phyloP scores from a whole-genome alignment of 768 basidiomycete species.

The Xerocomellus amylosporus region DNA sequence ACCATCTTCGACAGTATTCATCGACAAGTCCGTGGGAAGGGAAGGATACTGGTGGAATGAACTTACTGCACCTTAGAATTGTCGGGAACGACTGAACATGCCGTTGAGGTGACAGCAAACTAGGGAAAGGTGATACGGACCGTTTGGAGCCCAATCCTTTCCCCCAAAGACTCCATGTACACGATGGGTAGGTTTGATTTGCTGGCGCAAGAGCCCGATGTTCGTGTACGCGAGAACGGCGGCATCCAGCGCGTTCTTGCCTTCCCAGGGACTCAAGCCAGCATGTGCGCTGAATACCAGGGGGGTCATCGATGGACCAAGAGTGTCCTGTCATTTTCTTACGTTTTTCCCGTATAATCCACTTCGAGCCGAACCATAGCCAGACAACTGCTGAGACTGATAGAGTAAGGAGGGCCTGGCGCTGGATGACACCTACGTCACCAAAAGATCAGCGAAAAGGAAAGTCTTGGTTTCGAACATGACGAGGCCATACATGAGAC shows the following conservation, averaged over 20 bases:
- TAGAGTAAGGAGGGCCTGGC: slow-evolving; percentile 67
- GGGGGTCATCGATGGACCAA: background rate
- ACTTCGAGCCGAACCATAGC: slow-evolving; percentile 59
- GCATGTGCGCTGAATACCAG: slow-evolving; percentile 62
- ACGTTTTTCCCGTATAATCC: slow-evolving; percentile 77
- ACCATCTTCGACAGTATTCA: slow-evolving; percentile 45
- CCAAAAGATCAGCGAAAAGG: background rate
- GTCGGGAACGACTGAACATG: slow-evolving; percentile 70
- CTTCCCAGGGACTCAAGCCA: slow-evolving; percentile 80
- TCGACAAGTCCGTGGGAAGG: background rate
- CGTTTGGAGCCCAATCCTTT: slow-evolving; percentile 70
- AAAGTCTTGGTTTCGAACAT: background rate
- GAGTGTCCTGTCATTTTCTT: slow-evolving; percentile 11
- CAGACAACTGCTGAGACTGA: slow-evolving; percentile 62
- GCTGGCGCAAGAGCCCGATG: slow-evolving; percentile 78
- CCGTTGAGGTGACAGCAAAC: background rate
- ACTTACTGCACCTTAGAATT: slow-evolving; percentile 68
- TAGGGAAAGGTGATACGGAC: slow-evolving; percentile 36
- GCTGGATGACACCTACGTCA: slow-evolving; percentile 72
- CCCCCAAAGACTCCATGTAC: slow-evolving; percentile 80
- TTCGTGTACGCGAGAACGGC: slow-evolving; percentile 83
- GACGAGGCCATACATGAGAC: slow-evolving; percentile 56
- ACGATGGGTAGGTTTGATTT: slow-evolving; percentile 71
- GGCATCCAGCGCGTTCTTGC: slow-evolving; percentile 79
- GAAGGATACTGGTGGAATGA: background rate